phyloP scores from a whole-genome alignment of 257 asterid genomes.

The Verbena officinalis region DNA sequence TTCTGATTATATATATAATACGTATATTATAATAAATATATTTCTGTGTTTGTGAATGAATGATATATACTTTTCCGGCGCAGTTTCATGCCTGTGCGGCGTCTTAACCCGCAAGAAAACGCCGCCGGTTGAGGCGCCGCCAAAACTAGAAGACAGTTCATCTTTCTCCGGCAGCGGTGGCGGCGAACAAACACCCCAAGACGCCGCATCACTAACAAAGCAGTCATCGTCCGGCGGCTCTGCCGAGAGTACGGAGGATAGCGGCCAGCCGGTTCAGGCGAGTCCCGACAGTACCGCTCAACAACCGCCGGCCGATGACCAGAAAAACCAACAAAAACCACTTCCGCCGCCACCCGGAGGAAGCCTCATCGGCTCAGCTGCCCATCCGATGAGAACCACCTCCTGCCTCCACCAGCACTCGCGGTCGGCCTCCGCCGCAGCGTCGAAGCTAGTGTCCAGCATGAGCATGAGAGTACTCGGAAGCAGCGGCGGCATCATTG shows the following conservation, averaged over 20 bases:
- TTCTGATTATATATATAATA: slow-evolving; percentile 15
- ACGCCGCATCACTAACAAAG: neutral
- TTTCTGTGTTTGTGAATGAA: no score
- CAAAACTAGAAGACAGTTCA: neutral
- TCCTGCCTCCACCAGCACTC: slow-evolving; percentile 44
- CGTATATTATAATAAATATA: no score
- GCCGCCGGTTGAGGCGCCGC: slow-evolving; percentile 19
- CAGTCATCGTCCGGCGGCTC: neutral
- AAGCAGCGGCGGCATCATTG: slow-evolving; percentile 1
- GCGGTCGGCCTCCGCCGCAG: slow-evolving; percentile 37
- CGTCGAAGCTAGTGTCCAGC: slow-evolving; percentile 44
- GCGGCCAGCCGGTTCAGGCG: neutral
- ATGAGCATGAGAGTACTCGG: slow-evolving; percentile 54
- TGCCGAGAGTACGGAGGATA: neutral
- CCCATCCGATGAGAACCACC: slow-evolving; percentile 34
- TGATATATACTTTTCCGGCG: slow-evolving; percentile 24
- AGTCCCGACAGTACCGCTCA: no score
- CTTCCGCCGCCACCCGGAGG: slow-evolving; percentile 32
- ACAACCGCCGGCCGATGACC: neutral
- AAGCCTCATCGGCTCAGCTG: neutral
- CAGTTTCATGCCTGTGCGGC: slow-evolving; percentile 68
- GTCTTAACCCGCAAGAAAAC: slow-evolving; percentile 36
- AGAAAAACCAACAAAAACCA: neutral
- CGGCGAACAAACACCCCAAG: neutral
- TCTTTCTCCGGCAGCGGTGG: neutral